Percentiles rank a stretch among this genome's conserved stretches.
phyloP scores from a whole-genome alignment of 805 yeast species.

The Spathaspora hagerdaliae region DNA sequence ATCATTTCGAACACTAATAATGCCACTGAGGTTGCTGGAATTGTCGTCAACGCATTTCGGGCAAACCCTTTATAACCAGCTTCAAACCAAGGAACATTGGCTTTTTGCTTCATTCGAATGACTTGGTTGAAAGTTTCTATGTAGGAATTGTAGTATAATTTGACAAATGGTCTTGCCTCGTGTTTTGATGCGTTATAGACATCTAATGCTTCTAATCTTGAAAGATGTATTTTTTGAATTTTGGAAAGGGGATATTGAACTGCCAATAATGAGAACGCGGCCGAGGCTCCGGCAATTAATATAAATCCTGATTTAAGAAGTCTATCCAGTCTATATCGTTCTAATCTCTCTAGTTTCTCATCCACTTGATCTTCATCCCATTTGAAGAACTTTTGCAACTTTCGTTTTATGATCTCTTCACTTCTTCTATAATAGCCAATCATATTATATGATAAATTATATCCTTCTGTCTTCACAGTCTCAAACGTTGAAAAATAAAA shows the following conservation, averaged over 20 bases:
- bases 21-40: slow-evolving; percentile 89
- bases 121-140: slow-evolving; percentile 68
- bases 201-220: slow-evolving; percentile 78
- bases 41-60: slow-evolving; percentile 64
- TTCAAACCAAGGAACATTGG: slow-evolving; percentile 52
- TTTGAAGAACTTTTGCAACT: slow-evolving; percentile 10
- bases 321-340: slow-evolving; percentile 37
- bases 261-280: slow-evolving; percentile 70
- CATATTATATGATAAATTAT: slow-evolving; percentile 41
- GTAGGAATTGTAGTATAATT: slow-evolving; percentile 70
- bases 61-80: slow-evolving; percentile 79
- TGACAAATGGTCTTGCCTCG: slow-evolving; percentile 30
- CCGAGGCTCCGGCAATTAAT: slow-evolving; percentile 81
- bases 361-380: slow-evolving; percentile 15
- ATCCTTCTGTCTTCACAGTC: slow-evolving; percentile 66
- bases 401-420: slow-evolving; percentile 38
- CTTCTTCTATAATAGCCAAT: slow-evolving; percentile 40
- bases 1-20: slow-evolving; percentile 79
- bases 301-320: slow-evolving; percentile 66
- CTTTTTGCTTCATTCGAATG: slow-evolving; percentile 47
- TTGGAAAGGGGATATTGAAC: slow-evolving; percentile 82
- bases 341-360: slow-evolving; percentile 22
- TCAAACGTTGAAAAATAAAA: slow-evolving; percentile 81
- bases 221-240: slow-evolving; percentile 73
- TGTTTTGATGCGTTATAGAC: slow-evolving; percentile 42